These are phyloP conservation scores for Zoysia matrella DNA, from an alignment of 202 grass and related monocot species.

Conservation along the genomic window DNA sequence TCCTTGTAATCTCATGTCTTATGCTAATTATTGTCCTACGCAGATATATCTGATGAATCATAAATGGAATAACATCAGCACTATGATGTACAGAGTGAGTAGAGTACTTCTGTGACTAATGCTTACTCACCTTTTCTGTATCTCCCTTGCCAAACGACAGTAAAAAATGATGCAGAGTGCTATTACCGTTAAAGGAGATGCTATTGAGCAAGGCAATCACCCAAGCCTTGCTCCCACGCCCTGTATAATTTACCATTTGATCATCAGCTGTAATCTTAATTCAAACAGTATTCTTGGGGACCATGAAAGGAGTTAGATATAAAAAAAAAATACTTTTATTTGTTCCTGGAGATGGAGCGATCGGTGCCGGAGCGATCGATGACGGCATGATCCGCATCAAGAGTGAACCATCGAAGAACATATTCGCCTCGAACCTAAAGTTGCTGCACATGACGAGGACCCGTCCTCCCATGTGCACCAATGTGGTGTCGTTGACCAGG, in stretches of 20 bases:
- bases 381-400: neutral
- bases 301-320: no score
- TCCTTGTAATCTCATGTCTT: no score
- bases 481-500: constrained; percentile 14
- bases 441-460: constrained; percentile 47
- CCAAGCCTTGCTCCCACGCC: constrained; percentile 6
- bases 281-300: no score
- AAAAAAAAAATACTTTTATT: neutral
- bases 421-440: constrained; percentile 50
- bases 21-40: neutral
- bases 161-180: constrained; percentile 23
- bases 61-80: neutral
- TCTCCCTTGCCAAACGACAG: constrained; percentile 4
- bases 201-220: neutral
- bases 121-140: constrained; percentile 15
- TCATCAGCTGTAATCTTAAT: neutral
- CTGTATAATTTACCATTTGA: neutral
- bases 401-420: constrained; percentile 35
- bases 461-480: constrained; percentile 38
- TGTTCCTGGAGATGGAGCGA: neutral
- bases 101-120: neutral
- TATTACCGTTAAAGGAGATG: neutral
- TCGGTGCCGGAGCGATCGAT: neutral
- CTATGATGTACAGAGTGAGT: no score
- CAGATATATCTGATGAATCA: neutral